A percentile compares a stretch with the other conserved stretches of the same genome.
Evolutionary conservation across 306 rosid genomes (phyloP).

Genomic region (Geum urbanum): DNA sequence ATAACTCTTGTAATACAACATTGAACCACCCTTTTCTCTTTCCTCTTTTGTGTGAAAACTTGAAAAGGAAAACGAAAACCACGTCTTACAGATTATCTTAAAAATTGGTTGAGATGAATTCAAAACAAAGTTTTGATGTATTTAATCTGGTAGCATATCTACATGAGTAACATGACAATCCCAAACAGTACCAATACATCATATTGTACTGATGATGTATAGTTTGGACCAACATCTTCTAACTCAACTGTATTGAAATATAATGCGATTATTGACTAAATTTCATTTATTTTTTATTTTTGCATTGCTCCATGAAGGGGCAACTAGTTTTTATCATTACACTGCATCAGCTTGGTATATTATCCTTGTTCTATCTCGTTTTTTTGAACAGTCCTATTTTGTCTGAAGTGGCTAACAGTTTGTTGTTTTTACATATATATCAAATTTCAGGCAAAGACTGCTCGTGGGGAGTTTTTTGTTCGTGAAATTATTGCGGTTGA

Average conservation of each 20-base stretch:
- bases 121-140: background rate
- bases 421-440: background rate
- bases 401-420: background rate
- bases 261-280: background rate
- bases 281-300: background rate
- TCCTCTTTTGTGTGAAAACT: background rate
- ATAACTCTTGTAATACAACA: too few species aligned
- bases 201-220: background rate
- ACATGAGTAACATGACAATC: background rate
- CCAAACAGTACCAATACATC: background rate
- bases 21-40: background rate
- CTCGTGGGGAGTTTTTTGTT: constrained; percentile 48
- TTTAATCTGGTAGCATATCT: too few species aligned
- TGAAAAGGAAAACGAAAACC: background rate
- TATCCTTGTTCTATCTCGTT: too few species aligned
- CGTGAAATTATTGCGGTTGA: constrained; percentile 82
- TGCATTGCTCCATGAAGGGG: background rate
- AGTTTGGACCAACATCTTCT: background rate
- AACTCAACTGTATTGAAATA: background rate
- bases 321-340: background rate
- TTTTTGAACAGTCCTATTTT: background rate
- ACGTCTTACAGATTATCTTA: background rate
- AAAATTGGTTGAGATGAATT: background rate
- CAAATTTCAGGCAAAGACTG: constrained; percentile 52
- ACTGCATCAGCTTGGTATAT: background rate